Base-by-base conservation (phyloP, 2,329 filamentous ascomycete genomes). In the Apiospora arundinis region DNA sequence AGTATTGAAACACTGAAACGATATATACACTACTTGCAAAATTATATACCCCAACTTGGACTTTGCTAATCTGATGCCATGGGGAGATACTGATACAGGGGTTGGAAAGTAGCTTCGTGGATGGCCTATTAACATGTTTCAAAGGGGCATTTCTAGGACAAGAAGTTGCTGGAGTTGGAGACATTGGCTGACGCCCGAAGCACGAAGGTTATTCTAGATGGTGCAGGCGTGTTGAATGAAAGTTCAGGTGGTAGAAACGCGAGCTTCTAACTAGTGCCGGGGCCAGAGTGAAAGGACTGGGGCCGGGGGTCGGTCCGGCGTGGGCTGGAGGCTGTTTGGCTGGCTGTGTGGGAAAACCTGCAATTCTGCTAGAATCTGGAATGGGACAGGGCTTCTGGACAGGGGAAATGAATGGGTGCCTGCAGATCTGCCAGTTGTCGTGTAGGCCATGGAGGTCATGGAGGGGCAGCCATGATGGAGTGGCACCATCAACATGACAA, bases 381-480 rank as follows among this genome's bases (percentile, higher is more conserved):
- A 9, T n/a, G 21, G 18, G 28, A 32, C 14, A 21, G 44, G 44
- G 32, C 32, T 32, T 32, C 32, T 32, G 32, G 7, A 14, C 18
- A 21, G 44, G 16, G 18, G 44, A 21, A 46, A 46, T 21, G 44
- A 25, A 40, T 63, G 32, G 56, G 21, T 40, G 56, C 18, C 32
- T 40, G 56, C 56, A 63, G 56, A 60, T 63, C 56, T 63, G 56
- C 40, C 56, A 40, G 56, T 40, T n/a, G 21, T n/a, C 28, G 16
- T 25, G 48, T 25, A 60, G 28, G 52, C 40, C 40, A 42, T 11
- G 40, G 40, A 11, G 40, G 40, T 11, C 25, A 37, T 37, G 52
- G 56, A 63, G 56, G 56, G 56, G 56, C 56, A 63, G 18, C 18
- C 4, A 63, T 63, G 56, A 63, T 63, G 56, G 40, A 63, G 56